Conservation (phyloP, 2,329 filamentous ascomycete species). For the Fusarium avenaceum region DNA sequence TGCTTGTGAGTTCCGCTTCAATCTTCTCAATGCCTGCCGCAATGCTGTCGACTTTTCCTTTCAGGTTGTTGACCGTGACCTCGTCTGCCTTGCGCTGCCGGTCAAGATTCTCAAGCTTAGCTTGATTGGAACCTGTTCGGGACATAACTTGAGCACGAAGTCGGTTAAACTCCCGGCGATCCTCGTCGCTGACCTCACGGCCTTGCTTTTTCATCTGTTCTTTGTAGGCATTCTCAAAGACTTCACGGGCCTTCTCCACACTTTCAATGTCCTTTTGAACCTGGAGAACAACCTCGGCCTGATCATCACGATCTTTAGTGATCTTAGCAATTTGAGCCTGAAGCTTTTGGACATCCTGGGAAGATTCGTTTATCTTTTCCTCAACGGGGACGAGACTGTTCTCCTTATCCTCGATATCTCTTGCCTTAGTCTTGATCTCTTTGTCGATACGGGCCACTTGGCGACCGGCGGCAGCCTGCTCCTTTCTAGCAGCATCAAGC, state of each 20-base stretch:
- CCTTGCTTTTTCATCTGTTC: slow-evolving; percentile 89
- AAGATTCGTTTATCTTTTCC: slow-evolving; percentile 88
- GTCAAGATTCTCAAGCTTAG: slow-evolving; percentile 85
- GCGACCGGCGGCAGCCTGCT: slow-evolving; percentile 82
- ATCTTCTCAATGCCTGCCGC: slow-evolving; percentile 81
- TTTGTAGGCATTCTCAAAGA: slow-evolving; percentile 90
- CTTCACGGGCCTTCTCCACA: slow-evolving; percentile 89
- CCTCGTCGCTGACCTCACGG: slow-evolving; percentile 84
- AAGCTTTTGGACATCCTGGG: slow-evolving; percentile 76
- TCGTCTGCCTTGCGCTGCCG: slow-evolving; percentile 93
- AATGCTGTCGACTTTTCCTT: slow-evolving; percentile 85
- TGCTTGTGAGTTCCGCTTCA: slow-evolving; percentile 76
- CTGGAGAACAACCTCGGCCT: slow-evolving; percentile 76
- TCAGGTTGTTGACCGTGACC: slow-evolving; percentile 89
- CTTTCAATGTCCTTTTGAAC: slow-evolving; percentile 83
- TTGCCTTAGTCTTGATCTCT: slow-evolving; percentile 86
- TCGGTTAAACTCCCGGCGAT: slow-evolving; percentile 89
- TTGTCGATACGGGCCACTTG: slow-evolving; percentile 87
- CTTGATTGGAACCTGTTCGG: slow-evolving; percentile 83
- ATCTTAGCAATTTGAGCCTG: slow-evolving; percentile 78
- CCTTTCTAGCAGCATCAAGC: slow-evolving; percentile 84
- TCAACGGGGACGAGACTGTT: slow-evolving; percentile 90
- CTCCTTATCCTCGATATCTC: slow-evolving; percentile 86
- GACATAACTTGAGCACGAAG: slow-evolving; percentile 88
- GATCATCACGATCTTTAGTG: slow-evolving; percentile 80